Percentiles rank a stretch among this genome's conserved stretches.
Evolutionary conservation across 192 early-diverging fungal genomes (phyloP).

Genomic region (Coemansia sp.): DNA sequence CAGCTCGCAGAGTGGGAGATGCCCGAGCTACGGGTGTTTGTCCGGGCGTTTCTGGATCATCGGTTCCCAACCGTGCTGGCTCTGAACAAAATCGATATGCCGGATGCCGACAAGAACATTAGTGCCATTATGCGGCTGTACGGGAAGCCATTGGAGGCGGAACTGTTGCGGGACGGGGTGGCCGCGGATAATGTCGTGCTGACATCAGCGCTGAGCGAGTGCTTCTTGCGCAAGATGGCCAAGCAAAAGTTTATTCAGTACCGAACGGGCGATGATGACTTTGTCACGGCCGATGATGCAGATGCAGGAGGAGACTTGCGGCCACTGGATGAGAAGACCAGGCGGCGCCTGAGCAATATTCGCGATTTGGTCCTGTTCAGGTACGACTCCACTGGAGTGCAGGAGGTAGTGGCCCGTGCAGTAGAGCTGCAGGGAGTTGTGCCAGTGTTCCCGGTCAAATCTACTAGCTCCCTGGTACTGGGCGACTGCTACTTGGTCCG

Average conservation of each 20-base stretch:
- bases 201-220: conserved; percentile 61
- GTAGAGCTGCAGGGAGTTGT: conserved; percentile 62
- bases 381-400: conserved; percentile 78
- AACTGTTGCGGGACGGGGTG: conserved; percentile 13
- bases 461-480: conserved; percentile 53
- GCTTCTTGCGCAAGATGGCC: conserved; percentile 56
- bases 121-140: conserved; percentile 70
- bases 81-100: conserved; percentile 81
- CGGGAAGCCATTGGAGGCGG: background rate
- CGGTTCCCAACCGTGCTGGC: conserved; percentile 80
- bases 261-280: conserved; percentile 54
- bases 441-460: conserved; percentile 73
- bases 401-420: conserved; percentile 58
- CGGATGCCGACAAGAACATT: conserved; percentile 79
- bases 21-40: conserved; percentile 52
- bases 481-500: conserved; percentile 68
- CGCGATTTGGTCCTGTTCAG: conserved; percentile 77
- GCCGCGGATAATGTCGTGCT: conserved; percentile 52
- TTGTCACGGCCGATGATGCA: conserved; percentile 42
- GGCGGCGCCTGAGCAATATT: conserved; percentile 54
- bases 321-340: conserved; percentile 52
- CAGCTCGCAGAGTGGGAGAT: conserved; percentile 61
- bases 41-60: conserved; percentile 64
- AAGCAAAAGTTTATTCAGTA: conserved; percentile 55
- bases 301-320: conserved; percentile 13